These are phyloP conservation scores for Beauveria sp. DNA, from an alignment of 2,329 filamentous ascomycete species.

Conservation along the genomic window DNA sequence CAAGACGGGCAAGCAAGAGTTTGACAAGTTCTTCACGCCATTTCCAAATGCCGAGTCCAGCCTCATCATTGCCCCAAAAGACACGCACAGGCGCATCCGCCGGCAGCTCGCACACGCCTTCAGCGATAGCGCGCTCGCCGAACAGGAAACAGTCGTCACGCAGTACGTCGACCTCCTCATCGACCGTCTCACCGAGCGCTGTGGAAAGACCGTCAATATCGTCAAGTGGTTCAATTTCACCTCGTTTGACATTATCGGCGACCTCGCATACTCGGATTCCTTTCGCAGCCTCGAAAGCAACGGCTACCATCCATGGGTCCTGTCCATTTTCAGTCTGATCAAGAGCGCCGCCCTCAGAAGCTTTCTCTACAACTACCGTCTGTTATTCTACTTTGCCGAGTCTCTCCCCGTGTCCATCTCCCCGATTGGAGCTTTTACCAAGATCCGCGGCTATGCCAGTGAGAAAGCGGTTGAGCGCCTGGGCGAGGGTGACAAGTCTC, in stretches of 20 bases:
- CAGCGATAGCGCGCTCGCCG: constrained; percentile 21
- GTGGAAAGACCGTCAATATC: constrained; percentile 18
- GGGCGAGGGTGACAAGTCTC: not conserved
- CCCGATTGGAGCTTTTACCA: not conserved
- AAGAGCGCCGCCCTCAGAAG: constrained; percentile 8
- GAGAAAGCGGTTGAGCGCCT: constrained; percentile 14
- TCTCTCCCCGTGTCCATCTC: not conserved
- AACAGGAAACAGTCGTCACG: constrained; percentile 22
- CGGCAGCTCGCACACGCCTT: constrained; percentile 24
- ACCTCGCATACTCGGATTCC: constrained; percentile 35
- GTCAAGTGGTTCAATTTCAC: constrained; percentile 29
- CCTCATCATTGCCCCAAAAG: constrained; percentile 13
- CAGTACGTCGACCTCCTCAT: constrained; percentile 22
- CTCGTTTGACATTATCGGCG: constrained; percentile 34
- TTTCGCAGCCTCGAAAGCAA: constrained; percentile 28
- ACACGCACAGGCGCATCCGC: constrained; percentile 17
- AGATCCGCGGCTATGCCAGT: constrained; percentile 12
- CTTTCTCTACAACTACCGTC: constrained; percentile 12
- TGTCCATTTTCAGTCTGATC: constrained; percentile 15
- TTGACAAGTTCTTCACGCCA: not conserved
- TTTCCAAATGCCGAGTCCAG: constrained; percentile 13
- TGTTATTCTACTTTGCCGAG: not conserved
- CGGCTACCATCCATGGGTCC: constrained; percentile 22
- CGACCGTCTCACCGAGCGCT: constrained; percentile 14
- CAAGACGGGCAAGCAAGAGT: constrained; percentile 16